Percentiles rank a stretch among this genome's conserved stretches.
Evolutionary conservation across 2,329 filamentous ascomycete species (phyloP).

Genomic region (Penicillium sp.): DNA sequence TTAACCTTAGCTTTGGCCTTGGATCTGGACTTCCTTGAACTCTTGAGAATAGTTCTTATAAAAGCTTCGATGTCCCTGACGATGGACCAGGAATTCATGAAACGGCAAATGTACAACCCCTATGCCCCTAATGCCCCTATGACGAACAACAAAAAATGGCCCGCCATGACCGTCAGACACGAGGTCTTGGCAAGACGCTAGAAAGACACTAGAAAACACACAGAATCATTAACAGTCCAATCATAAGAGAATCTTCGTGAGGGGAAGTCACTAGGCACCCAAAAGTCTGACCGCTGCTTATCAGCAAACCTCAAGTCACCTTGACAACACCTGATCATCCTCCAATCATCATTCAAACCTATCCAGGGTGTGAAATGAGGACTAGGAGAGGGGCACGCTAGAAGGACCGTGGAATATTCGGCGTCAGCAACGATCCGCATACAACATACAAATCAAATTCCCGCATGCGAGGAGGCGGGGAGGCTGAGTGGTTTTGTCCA

Average conservation of each 20-base stretch:
- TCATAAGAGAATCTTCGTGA: neutral
- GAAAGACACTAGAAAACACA: constrained; percentile 19
- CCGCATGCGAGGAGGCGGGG: constrained; percentile 18
- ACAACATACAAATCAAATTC: constrained; percentile 23
- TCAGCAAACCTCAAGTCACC: neutral
- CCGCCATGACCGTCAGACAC: neutral
- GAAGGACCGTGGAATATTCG: constrained; percentile 24
- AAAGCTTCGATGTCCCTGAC: neutral
- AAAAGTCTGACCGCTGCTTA: constrained; percentile 20
- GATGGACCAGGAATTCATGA: neutral
- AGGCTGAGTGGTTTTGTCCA: constrained; percentile 16
- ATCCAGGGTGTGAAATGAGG: neutral
- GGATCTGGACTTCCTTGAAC: neutral
- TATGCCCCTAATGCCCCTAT: neutral
- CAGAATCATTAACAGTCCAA: constrained; percentile 9
- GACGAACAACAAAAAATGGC: neutral
- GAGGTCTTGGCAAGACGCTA: constrained; percentile 3
- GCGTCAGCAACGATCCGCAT: constrained; percentile 15
- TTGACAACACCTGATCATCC: neutral
- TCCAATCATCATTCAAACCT: constrained; percentile 1
- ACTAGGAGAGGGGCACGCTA: constrained; percentile 13
- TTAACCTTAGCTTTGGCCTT: neutral
- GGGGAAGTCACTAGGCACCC: constrained; percentile 8
- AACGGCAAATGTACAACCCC: neutral
- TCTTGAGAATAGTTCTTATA: neutral